These are phyloP conservation scores for Marasmius sp. DNA, from an alignment of 1,284 basidiomycete species.

Conservation along the genomic window DNA sequence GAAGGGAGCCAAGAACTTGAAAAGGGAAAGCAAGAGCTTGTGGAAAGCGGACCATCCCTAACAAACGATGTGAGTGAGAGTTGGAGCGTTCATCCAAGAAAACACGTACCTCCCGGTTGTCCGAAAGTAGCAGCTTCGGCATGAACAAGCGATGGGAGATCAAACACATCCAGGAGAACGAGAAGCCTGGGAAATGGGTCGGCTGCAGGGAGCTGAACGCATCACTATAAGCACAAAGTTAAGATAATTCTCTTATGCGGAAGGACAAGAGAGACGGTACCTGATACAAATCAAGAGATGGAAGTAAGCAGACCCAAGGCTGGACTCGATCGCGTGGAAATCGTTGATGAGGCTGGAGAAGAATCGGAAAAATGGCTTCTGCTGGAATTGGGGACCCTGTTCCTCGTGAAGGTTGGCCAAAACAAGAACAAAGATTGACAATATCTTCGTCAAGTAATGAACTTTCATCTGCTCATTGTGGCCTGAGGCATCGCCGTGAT, in stretches of 20 bases:
- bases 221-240: constrained; percentile 56
- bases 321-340: constrained; percentile 80
- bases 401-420: constrained; percentile 96
- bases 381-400: constrained; percentile 87
- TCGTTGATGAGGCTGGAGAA: constrained; percentile 97
- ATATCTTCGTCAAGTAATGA: constrained; percentile 95
- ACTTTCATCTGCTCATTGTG: constrained; percentile 94
- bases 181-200: constrained; percentile 95
- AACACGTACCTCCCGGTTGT: constrained; percentile 73
- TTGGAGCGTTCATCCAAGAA: not conserved
- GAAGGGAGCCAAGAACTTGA: constrained; percentile 94
- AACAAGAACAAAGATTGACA: constrained; percentile 96
- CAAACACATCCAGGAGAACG: constrained; percentile 97
- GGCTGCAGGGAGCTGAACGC: constrained; percentile 96
- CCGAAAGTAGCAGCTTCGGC: constrained; percentile 87
- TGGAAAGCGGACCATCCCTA: constrained; percentile 96
- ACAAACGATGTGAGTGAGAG: constrained; percentile 1
- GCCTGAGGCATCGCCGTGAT: constrained; percentile 91
- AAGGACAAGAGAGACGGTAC: constrained; percentile 37
- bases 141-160: constrained; percentile 97
- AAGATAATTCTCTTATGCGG: not conserved
- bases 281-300: constrained; percentile 88
- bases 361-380: constrained; percentile 98
- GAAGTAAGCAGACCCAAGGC: constrained; percentile 86
- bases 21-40: constrained; percentile 87